These are phyloP conservation scores for Phtheirospermum japonicum DNA, from an alignment of 257 asterid species.

Conservation along the genomic window DNA sequence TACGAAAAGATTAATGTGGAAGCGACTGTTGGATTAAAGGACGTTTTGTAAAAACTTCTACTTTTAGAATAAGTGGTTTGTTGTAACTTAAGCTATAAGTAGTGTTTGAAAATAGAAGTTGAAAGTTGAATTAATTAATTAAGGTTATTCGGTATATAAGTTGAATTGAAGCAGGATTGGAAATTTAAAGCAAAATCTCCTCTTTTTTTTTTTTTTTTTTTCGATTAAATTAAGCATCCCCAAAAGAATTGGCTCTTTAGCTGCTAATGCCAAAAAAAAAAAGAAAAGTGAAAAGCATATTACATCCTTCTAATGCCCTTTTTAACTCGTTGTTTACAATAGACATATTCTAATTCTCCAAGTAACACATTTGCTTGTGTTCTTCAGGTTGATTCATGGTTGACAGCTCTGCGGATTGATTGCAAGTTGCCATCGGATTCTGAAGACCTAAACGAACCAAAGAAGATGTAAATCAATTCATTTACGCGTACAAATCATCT, in stretches of 20 bases:
- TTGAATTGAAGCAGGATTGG: too few relatives aligned
- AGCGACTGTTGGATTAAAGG: neutral
- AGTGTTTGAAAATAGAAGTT: neutral
- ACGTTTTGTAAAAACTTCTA: neutral
- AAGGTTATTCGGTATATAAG: too few relatives aligned
- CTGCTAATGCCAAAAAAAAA: too few relatives aligned
- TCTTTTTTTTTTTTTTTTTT: too few relatives aligned
- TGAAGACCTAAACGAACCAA: conserved; percentile 14
- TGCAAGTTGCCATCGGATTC: conserved; percentile 43
- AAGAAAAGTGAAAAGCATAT: too few relatives aligned
- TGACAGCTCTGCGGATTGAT: conserved; percentile 50
- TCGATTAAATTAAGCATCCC: too few relatives aligned
- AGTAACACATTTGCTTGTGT: neutral
- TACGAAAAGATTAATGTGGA: neutral
- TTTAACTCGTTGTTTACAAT: too few relatives aligned
- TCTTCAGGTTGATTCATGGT: conserved; percentile 75
- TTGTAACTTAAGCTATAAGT: neutral
- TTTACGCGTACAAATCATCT: neutral
- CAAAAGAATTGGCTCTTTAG: too few relatives aligned
- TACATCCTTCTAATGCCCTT: too few relatives aligned
- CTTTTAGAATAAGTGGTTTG: neutral
- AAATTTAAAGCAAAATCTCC: too few relatives aligned
- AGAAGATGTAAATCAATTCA: conserved; percentile 23
- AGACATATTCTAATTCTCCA: too few relatives aligned
- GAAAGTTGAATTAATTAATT: neutral